phyloP scores from a whole-genome alignment of 495 filamentous ascomycete genomes.

The Lophium mytilinum region DNA sequence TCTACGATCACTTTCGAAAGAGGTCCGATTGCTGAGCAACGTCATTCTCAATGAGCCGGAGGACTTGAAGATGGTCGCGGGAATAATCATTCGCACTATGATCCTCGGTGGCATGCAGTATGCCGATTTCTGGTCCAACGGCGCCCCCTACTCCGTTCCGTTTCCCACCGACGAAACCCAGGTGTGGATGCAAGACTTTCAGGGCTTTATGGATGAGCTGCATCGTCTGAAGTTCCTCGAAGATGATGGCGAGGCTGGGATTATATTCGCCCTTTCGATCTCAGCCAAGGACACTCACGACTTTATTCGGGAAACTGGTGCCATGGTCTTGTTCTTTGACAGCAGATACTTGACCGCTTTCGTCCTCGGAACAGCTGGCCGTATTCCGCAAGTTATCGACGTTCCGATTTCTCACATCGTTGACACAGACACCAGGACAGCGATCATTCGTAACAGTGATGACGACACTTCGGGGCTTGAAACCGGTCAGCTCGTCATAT shows the following conservation, averaged over 20 bases:
- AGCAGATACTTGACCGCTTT: background rate
- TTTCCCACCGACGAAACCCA: slow-evolving; percentile 6
- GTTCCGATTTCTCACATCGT: background rate
- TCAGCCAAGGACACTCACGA: slow-evolving; percentile 9
- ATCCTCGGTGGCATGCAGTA: slow-evolving; percentile 2
- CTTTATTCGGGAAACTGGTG: background rate
- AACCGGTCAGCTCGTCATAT: slow-evolving; percentile 7
- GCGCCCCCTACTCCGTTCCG: slow-evolving; percentile 3
- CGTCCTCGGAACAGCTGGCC: background rate
- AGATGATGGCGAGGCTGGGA: background rate
- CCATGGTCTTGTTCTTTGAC: background rate
- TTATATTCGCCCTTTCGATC: slow-evolving; percentile 6
- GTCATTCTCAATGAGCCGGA: slow-evolving; percentile 11
- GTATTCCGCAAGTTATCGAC: background rate
- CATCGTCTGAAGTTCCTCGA: background rate
- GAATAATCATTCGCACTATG: slow-evolving; percentile 10
- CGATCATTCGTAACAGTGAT: slow-evolving; percentile 9
- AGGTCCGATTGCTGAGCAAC: slow-evolving; percentile 5
- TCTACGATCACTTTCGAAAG: background rate
- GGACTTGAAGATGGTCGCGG: slow-evolving; percentile 19
- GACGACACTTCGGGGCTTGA: background rate
- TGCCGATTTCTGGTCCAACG: slow-evolving; percentile 9
- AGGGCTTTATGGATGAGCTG: slow-evolving; percentile 13
- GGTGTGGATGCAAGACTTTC: slow-evolving; percentile 14
- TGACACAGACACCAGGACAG: background rate